Evolutionary conservation across 2,329 filamentous ascomycete genomes (phyloP).

Genomic region (Pestalotiopsis sp.): DNA sequence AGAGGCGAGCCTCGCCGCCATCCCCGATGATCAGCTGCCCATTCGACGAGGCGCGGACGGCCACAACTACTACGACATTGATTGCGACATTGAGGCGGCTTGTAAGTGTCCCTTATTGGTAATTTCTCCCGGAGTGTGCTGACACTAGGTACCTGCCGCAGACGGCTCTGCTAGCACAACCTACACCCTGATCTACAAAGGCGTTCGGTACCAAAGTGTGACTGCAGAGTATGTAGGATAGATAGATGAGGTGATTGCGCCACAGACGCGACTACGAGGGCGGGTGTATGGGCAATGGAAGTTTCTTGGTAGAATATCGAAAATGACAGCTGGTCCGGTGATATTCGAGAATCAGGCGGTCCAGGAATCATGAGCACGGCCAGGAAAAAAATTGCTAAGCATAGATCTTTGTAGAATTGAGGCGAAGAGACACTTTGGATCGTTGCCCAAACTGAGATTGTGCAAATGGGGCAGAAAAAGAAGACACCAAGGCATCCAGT

Average conservation of each 20-base stretch:
- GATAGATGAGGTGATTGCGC: neutral
- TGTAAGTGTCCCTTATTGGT: conserved; percentile 23
- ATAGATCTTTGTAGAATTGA: no score
- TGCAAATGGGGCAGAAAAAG: no score
- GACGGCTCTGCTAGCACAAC: neutral
- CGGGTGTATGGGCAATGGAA: neutral
- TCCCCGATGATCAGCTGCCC: conserved; percentile 36
- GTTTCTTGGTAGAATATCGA: no score
- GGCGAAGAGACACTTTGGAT: no score
- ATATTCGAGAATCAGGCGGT: no score
- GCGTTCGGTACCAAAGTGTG: conserved; percentile 1
- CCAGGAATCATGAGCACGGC: no score
- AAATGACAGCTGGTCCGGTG: no score
- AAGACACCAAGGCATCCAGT: no score
- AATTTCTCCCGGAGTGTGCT: no score
- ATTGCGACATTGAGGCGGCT: conserved; percentile 39
- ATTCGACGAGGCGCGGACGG: conserved; percentile 36
- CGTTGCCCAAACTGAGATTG: no score
- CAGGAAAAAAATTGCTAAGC: no score
- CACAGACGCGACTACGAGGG: no score
- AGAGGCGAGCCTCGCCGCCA: conserved; percentile 40
- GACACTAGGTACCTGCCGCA: neutral
- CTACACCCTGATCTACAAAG: conserved; percentile 3
- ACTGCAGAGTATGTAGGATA: neutral
- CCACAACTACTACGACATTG: conserved; percentile 38